Evolutionary conservation across 2,329 filamentous ascomycete species (phyloP).

Genomic region (Pseudocercospora ulei): DNA sequence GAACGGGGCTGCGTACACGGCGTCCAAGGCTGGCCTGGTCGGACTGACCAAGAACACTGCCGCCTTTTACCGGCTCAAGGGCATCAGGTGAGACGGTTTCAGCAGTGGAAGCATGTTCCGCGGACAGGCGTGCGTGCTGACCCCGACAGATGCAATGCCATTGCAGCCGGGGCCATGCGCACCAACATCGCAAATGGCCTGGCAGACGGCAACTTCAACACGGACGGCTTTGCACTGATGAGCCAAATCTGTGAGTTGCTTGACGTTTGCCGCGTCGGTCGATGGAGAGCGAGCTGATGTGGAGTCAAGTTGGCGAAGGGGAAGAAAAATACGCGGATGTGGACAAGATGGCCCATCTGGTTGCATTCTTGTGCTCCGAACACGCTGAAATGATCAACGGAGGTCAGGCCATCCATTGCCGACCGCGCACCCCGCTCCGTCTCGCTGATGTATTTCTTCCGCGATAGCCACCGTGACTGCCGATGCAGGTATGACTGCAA

Average conservation of each 20-base stretch:
- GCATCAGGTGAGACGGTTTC: slow-evolving; percentile 36
- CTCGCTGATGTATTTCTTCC: slow-evolving; percentile 6
- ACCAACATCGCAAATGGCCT: slow-evolving; percentile 48
- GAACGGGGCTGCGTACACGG: slow-evolving; percentile 42
- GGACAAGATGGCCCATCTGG: slow-evolving; percentile 31
- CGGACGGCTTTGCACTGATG: slow-evolving; percentile 27
- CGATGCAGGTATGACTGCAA: slow-evolving; percentile 27
- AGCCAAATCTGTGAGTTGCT: slow-evolving; percentile 23
- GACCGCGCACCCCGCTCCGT: not conserved
- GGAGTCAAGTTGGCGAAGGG: slow-evolving; percentile 20
- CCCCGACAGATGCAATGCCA: slow-evolving; percentile 22
- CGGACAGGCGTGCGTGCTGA: no score
- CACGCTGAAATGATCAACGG: slow-evolving; percentile 32
- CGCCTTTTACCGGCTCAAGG: slow-evolving; percentile 46
- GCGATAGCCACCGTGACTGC: slow-evolving; percentile 19
- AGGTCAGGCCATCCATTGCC: slow-evolving; percentile 17
- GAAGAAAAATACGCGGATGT: slow-evolving; percentile 23
- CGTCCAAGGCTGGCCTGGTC: slow-evolving; percentile 47
- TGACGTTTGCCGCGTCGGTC: no score
- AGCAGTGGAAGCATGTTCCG: no score
- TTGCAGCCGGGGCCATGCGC: slow-evolving; percentile 44
- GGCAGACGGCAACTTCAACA: slow-evolving; percentile 25
- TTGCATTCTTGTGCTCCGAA: slow-evolving; percentile 32
- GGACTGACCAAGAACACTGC: slow-evolving; percentile 52
- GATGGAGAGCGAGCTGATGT: not conserved